Percentiles rank a stretch among this genome's conserved stretches.
phyloP scores from a whole-genome alignment of 2,329 filamentous ascomycete species.

The Cladosporium sp. region DNA sequence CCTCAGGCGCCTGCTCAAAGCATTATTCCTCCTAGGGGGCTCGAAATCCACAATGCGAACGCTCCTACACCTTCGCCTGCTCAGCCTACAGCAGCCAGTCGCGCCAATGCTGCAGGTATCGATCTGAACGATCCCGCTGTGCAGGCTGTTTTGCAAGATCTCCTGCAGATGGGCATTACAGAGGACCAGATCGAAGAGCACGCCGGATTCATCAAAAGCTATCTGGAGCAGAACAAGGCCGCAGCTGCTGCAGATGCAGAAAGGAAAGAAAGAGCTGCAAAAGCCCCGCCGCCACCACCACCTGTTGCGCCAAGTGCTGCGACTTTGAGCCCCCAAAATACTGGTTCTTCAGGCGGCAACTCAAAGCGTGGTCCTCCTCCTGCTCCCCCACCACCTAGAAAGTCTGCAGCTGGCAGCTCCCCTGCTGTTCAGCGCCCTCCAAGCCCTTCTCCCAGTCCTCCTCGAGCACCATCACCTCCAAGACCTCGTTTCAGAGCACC shows the following conservation, averaged over 20 bases:
- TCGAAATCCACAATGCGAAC: conserved; percentile 40
- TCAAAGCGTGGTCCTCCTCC: conserved; percentile 61
- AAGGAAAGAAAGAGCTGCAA: conserved; percentile 50
- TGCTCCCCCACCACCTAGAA: conserved; percentile 50
- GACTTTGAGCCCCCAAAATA: conserved; percentile 61
- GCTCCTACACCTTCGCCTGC: conserved; percentile 31
- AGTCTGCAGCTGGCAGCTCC: conserved; percentile 36
- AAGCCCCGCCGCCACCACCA: conserved; percentile 65
- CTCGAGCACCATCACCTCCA: conserved; percentile 71
- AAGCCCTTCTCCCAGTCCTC: conserved; percentile 58
- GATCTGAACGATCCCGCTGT: conserved; percentile 64
- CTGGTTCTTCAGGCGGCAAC: conserved; percentile 57
- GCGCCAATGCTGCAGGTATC: conserved; percentile 46
- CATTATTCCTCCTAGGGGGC: conserved; percentile 50
- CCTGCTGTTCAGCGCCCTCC: conserved; percentile 46
- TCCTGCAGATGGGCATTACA: conserved; percentile 65
- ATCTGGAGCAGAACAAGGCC: conserved; percentile 64
- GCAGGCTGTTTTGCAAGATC: conserved; percentile 61
- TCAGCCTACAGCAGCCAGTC: conserved; percentile 26
- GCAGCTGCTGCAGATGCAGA: conserved; percentile 48
- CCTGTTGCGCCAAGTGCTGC: conserved; percentile 45
- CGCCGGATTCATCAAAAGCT: conserved; percentile 67
- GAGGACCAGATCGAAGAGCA: conserved; percentile 68
- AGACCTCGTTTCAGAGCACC: conserved; percentile 77
- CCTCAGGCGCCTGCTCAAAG: conserved; percentile 46